phyloP scores from a whole-genome alignment of 2,329 filamentous ascomycete genomes.

The Massarina eburnea region DNA sequence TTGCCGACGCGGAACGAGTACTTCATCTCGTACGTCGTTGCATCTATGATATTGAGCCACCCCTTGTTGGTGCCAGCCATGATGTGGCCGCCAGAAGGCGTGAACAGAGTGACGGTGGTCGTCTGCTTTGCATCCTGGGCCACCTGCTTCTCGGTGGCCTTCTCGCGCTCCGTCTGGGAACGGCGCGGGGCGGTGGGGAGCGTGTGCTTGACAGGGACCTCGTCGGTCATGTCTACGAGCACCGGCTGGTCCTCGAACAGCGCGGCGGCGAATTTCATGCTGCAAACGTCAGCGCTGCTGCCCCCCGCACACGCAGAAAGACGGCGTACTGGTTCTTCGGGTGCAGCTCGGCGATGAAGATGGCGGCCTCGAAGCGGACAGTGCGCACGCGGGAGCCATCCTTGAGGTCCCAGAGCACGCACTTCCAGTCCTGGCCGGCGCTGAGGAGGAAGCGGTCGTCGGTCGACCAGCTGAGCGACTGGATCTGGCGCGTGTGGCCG shows the following conservation, averaged over 20 bases:
- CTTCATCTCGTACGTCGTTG: conserved; percentile 75
- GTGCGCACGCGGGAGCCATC: conserved; percentile 73
- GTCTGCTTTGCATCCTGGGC: conserved; percentile 93
- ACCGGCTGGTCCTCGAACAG: conserved; percentile 92
- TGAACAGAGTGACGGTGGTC: conserved; percentile 91
- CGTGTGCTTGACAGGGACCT: conserved; percentile 71
- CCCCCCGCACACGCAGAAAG: not conserved
- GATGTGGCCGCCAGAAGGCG: conserved; percentile 81
- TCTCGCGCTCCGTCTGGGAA: conserved; percentile 68
- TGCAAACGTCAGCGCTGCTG: conserved; percentile 40
- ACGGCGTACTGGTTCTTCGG: conserved; percentile 76
- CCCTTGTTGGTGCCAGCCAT: conserved; percentile 93
- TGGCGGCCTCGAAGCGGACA: conserved; percentile 86
- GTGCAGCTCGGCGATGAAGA: conserved; percentile 95
- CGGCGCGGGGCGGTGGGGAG: conserved; percentile 83
- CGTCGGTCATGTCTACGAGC: conserved; percentile 75
- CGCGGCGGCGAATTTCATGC: conserved; percentile 83
- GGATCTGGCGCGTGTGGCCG: conserved; percentile 90
- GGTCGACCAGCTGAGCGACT: conserved; percentile 92
- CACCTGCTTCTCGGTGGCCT: conserved; percentile 78
- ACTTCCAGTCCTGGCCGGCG: conserved; percentile 94
- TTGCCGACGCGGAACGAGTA: conserved; percentile 87
- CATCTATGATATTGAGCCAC: conserved; percentile 93
- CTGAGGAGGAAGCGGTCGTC: conserved; percentile 90
- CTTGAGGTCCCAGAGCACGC: conserved; percentile 89